Base-by-base conservation (phyloP, 2,329 filamentous ascomycete genomes). In the Cercospora canescens region DNA sequence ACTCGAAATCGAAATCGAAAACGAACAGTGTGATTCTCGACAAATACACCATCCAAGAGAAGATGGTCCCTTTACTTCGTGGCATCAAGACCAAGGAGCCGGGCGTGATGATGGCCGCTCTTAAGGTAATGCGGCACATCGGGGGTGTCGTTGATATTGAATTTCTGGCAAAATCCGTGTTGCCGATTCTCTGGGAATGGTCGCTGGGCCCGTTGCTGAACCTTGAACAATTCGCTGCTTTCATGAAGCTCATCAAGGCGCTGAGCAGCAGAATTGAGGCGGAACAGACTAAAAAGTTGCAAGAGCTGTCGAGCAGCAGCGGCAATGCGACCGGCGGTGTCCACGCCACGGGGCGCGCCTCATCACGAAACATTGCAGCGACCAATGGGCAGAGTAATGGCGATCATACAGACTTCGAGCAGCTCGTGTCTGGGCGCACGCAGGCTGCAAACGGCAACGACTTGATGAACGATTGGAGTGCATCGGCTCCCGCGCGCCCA, bases 21-120 rank as follows among this genome's bases (percentile, higher is more conserved):
- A 66, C 66, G 6, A 89, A 75, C 81, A 85, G 2, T 86, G 86
- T 3, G 1, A 94, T 94, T 3, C 83, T 99, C 30, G 95, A 99
- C 81, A 98, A 98, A 78, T 98, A 95, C 76, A 98, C 95, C 0
- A 94, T 99, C 81, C 95, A 99, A 77, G 95, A 99, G 77, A 98
- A 97, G 81, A 91, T 99, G 35, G 87, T 98, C 0, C 95, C 95
- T 0, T 81, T 98, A 4, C 85, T 99, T 67, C 93, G 92, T 75
- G 93, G 85, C 1, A 98, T 99, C 81, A 98, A 97, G 80, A 99
- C 95, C 0, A 98, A 97, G 76, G 95, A 99, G 77, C 95, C 95
- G 0, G 94, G 93, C 7, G 95, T 99, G 9, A 98, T 98, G 92
- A 91, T 98, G 84, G 94, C 94, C 6, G 91, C 93, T 0, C 83